Percentiles rank a stretch among this genome's conserved stretches.
Evolutionary conservation across 169 alveolate species (phyloP).

Genomic region (Plasmodium ovale): DNA sequence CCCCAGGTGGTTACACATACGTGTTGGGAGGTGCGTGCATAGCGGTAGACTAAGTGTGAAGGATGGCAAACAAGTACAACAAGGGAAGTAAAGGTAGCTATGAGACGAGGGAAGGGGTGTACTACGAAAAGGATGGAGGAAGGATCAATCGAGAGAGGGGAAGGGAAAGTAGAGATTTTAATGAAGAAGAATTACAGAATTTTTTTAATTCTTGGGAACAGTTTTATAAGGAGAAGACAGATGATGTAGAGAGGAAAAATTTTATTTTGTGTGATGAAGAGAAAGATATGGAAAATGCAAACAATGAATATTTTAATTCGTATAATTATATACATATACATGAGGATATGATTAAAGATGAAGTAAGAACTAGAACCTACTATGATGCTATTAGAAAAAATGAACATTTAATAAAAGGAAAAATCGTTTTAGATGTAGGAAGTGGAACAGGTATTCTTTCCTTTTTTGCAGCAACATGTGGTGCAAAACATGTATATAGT

Average conservation of each 20-base stretch:
- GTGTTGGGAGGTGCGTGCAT: background rate
- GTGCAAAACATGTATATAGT: slow-evolving; percentile 98
- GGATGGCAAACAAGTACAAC: slow-evolving; percentile 46
- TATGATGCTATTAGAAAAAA: slow-evolving; percentile 94
- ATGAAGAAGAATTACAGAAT: slow-evolving; percentile 19
- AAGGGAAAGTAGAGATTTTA: slow-evolving; percentile 12
- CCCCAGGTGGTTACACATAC: no score
- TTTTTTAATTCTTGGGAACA: slow-evolving; percentile 40
- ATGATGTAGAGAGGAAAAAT: slow-evolving; percentile 37
- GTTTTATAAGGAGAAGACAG: slow-evolving; percentile 31
- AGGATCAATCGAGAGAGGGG: background rate
- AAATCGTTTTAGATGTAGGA: slow-evolving; percentile 98
- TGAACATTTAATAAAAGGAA: slow-evolving; percentile 93
- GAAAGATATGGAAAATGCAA: slow-evolving; percentile 50
- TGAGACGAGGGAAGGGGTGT: slow-evolving; percentile 54
- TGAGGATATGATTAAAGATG: slow-evolving; percentile 98
- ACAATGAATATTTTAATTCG: slow-evolving; percentile 93
- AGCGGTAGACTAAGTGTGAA: background rate
- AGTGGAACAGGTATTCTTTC: slow-evolving; percentile 99
- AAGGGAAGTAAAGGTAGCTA: slow-evolving; percentile 20
- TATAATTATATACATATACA: slow-evolving; percentile 97
- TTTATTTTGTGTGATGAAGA: slow-evolving; percentile 45
- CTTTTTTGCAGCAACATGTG: slow-evolving; percentile 97
- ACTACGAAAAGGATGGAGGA: slow-evolving; percentile 3
- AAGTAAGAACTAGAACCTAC: slow-evolving; percentile 92